Base-by-base conservation (phyloP, 257 asterid genomes). In the Haberlea rhodopensis region DNA sequence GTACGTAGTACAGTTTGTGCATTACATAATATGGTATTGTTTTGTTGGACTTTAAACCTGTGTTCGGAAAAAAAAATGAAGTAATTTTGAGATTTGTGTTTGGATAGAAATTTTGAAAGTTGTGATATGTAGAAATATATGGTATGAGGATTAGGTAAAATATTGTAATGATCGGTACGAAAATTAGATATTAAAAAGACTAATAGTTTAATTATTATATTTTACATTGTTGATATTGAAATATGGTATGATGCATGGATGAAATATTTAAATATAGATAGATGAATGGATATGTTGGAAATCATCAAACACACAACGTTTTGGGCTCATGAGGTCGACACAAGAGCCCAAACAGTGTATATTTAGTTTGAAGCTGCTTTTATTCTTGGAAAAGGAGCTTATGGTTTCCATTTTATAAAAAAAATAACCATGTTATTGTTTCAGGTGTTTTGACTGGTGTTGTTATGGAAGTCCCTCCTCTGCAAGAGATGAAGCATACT, bases 381-480 rank as follows among this genome's bases (percentile, higher is more conserved):
- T 21, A 24, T 52, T 8, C 27, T 56, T n/a, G 48, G 65, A 22
- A 59, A 22, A 32, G 21, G 26, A 48, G 13, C 28, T 46, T 40
- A 43, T 21, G 10, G 53, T 27, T 65, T 21, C n/a, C n/a, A n/a
- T n/a, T n/a, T n/a, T n/a, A n/a, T n/a, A n/a, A n/a, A n/a, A n/a
- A 19, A 21, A 58, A 22, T 59, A 20, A 34, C 43, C 34, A 27
- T 73, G 53, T 58, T 45, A 28, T 52, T 66, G 60, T 46, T 68
- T 53, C 74, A 92, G 99, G 99, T 71, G 96, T 92, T 49, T 73
- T 92, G 80, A 76, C 75, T 55, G 88, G 95, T 70, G 80, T 89
- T 68, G 60, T 65, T 52, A 75, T 87, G 90, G 95, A 87, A 76
- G 84, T 92, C 73, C 95, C 97, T 55, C 96, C 99, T 8, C 95